Evolutionary conservation across 345 rosid species (phyloP).

Genomic region (Microcos paniculata): DNA sequence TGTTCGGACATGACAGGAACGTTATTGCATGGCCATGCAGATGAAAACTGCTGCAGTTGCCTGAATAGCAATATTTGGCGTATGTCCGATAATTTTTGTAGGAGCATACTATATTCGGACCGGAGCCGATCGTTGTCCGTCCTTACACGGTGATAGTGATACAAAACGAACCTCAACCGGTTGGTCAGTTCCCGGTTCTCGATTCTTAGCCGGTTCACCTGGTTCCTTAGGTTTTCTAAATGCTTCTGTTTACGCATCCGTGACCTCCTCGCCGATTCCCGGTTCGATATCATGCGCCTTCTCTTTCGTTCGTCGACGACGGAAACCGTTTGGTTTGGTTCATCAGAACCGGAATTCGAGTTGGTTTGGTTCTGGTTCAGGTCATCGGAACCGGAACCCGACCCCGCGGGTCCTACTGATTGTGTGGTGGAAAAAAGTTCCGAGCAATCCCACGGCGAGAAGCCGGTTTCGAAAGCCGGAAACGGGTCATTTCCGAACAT

Average conservation of each 20-base stretch:
- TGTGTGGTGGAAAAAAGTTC: constrained; percentile 36
- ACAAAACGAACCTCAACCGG: constrained; percentile 50
- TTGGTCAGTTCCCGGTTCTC: constrained; percentile 65
- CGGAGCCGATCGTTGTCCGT: constrained; percentile 62
- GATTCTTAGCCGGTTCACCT: constrained; percentile 55
- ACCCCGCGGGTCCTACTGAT: constrained; percentile 35
- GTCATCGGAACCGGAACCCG: constrained; percentile 42
- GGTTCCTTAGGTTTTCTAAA: constrained; percentile 66
- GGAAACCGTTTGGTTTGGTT: constrained; percentile 26
- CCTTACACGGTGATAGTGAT: constrained; percentile 39
- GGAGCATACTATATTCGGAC: constrained; percentile 51
- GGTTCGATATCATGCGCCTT: constrained; percentile 83
- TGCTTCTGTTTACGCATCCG: constrained; percentile 81
- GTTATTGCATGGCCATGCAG: constrained; percentile 58
- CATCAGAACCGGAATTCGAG: constrained; percentile 40
- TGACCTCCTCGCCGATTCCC: constrained; percentile 87
- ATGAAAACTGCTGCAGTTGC: constrained; percentile 52
- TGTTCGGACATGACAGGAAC: constrained; percentile 38
- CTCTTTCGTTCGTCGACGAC: constrained; percentile 59
- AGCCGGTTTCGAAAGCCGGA: constrained; percentile 43
- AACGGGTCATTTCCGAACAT: constrained; percentile 37
- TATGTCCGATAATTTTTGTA: constrained; percentile 52
- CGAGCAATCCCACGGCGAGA: constrained; percentile 58
- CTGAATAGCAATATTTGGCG: constrained; percentile 46
- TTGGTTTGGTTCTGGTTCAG: constrained; percentile 32